phyloP scores from a whole-genome alignment of 1,139 yeast genomes.

The Petasospora fabianii region DNA sequence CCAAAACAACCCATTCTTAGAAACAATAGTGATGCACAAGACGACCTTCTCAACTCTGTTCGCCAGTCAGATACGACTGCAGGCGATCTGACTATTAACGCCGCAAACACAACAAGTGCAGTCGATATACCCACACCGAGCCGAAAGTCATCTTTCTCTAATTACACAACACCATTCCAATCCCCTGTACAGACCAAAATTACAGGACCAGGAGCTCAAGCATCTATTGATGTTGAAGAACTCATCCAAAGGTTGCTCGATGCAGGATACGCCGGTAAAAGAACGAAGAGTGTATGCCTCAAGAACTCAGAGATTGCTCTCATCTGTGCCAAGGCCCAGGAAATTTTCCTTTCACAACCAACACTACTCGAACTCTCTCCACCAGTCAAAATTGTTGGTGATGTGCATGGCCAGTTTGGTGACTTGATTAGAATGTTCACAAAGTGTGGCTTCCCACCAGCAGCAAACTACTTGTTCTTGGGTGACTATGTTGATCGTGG shows the following conservation, averaged over 20 bases:
- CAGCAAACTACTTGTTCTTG: conserved; percentile 81
- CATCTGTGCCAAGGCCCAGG: conserved; percentile 84
- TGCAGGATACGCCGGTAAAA: conserved; percentile 92
- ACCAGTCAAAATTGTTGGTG: conserved; percentile 97
- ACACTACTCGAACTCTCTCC: conserved; percentile 84
- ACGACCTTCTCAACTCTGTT: conserved; percentile 28
- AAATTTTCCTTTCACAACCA: conserved; percentile 85
- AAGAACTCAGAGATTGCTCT: conserved; percentile 84
- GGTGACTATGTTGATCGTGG: conserved; percentile 99
- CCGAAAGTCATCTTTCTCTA: conserved; percentile 23
- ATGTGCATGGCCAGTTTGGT: conserved; percentile 94
- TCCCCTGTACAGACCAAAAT: conserved; percentile 17
- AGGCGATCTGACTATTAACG: conserved; percentile 9
- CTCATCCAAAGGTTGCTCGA: conserved; percentile 84
- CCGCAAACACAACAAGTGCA: neutral
- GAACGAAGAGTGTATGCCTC: conserved; percentile 83
- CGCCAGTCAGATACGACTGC: conserved; percentile 23
- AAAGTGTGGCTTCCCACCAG: conserved; percentile 98
- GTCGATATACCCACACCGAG: conserved; percentile 17
- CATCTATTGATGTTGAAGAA: conserved; percentile 73
- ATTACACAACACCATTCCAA: conserved; percentile 25
- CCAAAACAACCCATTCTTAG: conserved; percentile 67
- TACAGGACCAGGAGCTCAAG: conserved; percentile 19
- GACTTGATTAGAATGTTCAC: conserved; percentile 89
- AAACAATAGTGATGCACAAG: conserved; percentile 29